Evolutionary conservation across 345 rosid species (phyloP), one percentile per base, ranked within the genome.

Genomic region (Salix koriyanagi): DNA sequence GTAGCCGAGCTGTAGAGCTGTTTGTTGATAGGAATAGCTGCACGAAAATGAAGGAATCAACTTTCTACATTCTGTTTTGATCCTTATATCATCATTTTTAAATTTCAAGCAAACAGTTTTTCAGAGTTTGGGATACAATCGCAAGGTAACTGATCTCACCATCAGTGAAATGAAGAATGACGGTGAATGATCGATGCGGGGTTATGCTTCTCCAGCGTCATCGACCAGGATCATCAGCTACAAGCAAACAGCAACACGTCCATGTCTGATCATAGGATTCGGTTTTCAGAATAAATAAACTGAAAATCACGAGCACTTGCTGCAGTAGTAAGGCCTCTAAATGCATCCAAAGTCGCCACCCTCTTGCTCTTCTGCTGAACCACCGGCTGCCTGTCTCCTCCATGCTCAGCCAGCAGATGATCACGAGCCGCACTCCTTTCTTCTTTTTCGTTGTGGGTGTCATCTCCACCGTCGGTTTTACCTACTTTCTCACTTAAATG

Each of bases 1-100:
- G 66, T 90, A 88, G 79, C 94, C 88, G 77, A 76, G 84, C 88
- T 88, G 78, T 90, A 88, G 16, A 90, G 91, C 74, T 90, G 91
- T 75, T 89, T 90, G 85, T 91, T 91, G 67, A 91, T 84, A 18
- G 94, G 94, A 85, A 89, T 89, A 28, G 90, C 94, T 91, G 87
- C 75, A 83, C 70, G 65, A 7, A 9, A 32, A 16, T 1, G 14
- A 18, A 65, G 72, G 75, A 56, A 61, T 54, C 3, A 39, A 1
- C 6, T 42, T 52, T 1, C 6, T 5, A 12, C 12, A 5, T 7
- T 58, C n/a, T 5, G 3, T 23, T 46, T 72, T 66, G 21, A 44
- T 44, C 50, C 13, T 44, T 12, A 2, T 9, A n/a, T 58, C 23
- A 58, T n/a, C 19, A 34, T 65, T 34, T 25, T 52, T 52, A 11